Conservation (phyloP, 495 filamentous ascomycete species). For the Venustampulla echinocandica region DNA sequence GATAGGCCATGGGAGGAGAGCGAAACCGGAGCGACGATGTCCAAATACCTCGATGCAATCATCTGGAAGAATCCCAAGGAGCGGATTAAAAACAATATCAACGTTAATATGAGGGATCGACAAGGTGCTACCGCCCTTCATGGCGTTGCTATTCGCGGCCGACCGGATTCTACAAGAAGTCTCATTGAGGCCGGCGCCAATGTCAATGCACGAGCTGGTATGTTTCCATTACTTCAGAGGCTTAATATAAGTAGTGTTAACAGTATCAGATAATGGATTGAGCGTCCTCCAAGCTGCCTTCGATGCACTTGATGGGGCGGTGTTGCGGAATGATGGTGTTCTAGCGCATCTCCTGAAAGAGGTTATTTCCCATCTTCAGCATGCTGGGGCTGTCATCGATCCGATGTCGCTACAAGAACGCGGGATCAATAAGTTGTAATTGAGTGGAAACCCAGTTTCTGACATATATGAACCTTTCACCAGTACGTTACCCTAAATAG, state of each 20-base stretch:
- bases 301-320: conserved; percentile 6
- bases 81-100: conserved; percentile 8
- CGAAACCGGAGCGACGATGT: conserved; percentile 20
- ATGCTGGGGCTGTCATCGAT: conserved; percentile 11
- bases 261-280: neutral
- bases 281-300: conserved; percentile 14
- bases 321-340: neutral
- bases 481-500: too few relatives aligned
- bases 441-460: too few relatives aligned
- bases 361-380: conserved; percentile 18
- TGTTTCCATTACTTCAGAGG: neutral
- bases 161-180: conserved; percentile 17
- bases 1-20: neutral
- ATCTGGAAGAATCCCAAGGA: conserved; percentile 11
- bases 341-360: conserved; percentile 8
- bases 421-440: conserved; percentile 10
- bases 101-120: conserved; percentile 15
- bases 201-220: conserved; percentile 18
- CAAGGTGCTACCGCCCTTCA: conserved; percentile 14
- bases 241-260: neutral
- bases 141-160: conserved; percentile 10
- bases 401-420: conserved; percentile 11
- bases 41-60: conserved; percentile 17
- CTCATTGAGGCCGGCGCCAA: conserved; percentile 17
- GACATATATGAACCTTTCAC: too few relatives aligned